Evolutionary conservation across 495 filamentous ascomycete genomes (phyloP).

Genomic region (Articulospora tetracladia): DNA sequence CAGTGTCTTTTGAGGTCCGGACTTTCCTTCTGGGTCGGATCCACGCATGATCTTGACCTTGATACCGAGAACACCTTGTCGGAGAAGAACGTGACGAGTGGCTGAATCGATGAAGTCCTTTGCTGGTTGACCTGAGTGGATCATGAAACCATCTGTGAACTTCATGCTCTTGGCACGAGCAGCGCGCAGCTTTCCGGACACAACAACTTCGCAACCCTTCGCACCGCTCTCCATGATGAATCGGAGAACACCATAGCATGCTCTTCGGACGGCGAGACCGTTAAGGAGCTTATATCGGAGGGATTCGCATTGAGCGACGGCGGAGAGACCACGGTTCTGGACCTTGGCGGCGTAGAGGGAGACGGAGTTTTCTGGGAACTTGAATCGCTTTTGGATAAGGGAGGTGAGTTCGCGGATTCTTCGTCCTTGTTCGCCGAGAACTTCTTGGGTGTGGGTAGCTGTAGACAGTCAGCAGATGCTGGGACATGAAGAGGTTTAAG

Average conservation of each 20-base stretch:
- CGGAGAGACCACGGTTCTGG: slow-evolving; percentile 98
- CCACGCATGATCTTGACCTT: slow-evolving; percentile 99
- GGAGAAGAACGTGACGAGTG: slow-evolving; percentile 97
- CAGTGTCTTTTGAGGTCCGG: slow-evolving; percentile 91
- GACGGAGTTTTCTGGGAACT: slow-evolving; percentile 99
- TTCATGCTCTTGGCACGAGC: slow-evolving; percentile 99
- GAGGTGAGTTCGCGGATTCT: slow-evolving; percentile 99
- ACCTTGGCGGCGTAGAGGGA: slow-evolving; percentile 99
- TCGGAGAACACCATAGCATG: slow-evolving; percentile 98
- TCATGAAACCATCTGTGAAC: slow-evolving; percentile 99
- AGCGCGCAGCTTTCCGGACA: slow-evolving; percentile 96
- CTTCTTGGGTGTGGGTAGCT: slow-evolving; percentile 99
- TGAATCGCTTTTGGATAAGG: slow-evolving; percentile 99
- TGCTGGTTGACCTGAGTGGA: slow-evolving; percentile 99
- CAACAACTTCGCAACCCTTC: slow-evolving; percentile 99
- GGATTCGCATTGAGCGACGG: slow-evolving; percentile 99
- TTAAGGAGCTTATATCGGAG: slow-evolving; percentile 99
- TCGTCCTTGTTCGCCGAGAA: slow-evolving; percentile 98
- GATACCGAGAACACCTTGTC: slow-evolving; percentile 99
- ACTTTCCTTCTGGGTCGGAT: slow-evolving; percentile 98
- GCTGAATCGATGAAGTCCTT: slow-evolving; percentile 99
- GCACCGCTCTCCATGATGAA: slow-evolving; percentile 99
- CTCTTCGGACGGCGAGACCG: slow-evolving; percentile 93
- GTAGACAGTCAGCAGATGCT: no score
- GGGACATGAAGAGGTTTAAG: neutral